Evolutionary conservation across 768 basidiomycete species (phyloP).

Genomic region (Mycena rebaudengoi): DNA sequence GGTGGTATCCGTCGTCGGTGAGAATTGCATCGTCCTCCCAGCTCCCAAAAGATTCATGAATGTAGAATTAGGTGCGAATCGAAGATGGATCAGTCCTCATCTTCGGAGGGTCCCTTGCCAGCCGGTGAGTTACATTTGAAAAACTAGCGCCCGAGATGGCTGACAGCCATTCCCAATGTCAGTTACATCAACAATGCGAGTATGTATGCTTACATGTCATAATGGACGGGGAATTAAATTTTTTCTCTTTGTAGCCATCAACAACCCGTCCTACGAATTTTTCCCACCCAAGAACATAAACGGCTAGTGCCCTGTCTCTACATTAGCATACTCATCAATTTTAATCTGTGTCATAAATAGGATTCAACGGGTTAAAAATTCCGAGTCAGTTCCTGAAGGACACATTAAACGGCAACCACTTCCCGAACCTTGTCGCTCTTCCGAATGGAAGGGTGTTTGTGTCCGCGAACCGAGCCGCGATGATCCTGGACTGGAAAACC

Average conservation of each 20-base stretch:
- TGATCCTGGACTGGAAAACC: conserved; percentile 50
- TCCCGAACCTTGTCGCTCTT: conserved; percentile 41
- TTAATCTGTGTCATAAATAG: conserved; percentile 5
- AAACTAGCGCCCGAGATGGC: not conserved
- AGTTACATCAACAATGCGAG: conserved; percentile 64
- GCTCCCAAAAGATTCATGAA: not conserved
- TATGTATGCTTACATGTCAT: not conserved
- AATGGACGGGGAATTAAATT: conserved; percentile 31
- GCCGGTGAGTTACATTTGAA: conserved; percentile 17
- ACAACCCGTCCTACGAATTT: conserved; percentile 63
- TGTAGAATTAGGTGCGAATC: conserved; percentile 26
- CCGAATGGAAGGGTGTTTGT: conserved; percentile 53
- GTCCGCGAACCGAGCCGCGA: conserved; percentile 50
- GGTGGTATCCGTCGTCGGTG: conserved; percentile 53
- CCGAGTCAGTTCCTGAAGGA: conserved; percentile 17
- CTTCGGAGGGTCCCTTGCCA: conserved; percentile 23
- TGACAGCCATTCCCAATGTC: conserved; percentile 9
- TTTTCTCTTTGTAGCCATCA: conserved; percentile 50
- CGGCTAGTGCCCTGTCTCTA: conserved; percentile 38
- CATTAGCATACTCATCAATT: not conserved
- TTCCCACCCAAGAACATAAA: conserved; percentile 50
- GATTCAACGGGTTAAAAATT: conserved; percentile 32
- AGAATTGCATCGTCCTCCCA: conserved; percentile 31
- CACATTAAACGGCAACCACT: conserved; percentile 26
- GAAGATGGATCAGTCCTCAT: conserved; percentile 34